Evolutionary conservation across 495 filamentous ascomycete genomes (phyloP).

Genomic region (Pyrenopolyporus hunteri): DNA sequence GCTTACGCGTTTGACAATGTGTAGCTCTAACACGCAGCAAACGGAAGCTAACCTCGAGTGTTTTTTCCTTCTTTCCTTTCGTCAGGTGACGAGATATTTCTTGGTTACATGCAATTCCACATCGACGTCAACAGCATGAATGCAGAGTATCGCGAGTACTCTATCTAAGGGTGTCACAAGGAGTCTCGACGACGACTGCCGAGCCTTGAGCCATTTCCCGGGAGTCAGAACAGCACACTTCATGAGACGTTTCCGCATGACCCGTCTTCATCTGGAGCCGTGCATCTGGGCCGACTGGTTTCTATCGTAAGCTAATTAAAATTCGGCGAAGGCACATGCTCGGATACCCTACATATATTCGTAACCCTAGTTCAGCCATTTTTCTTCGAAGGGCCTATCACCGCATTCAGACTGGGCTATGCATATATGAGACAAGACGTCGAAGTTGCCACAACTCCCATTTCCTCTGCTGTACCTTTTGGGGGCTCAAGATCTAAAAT

Average conservation of each 20-base stretch:
- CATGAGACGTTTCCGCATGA: slow-evolving; percentile 21
- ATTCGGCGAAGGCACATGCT: not conserved
- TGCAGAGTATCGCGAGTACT: not conserved
- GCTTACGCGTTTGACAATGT: slow-evolving; percentile 5
- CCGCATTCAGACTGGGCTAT: slow-evolving; percentile 14
- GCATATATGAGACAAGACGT: slow-evolving; percentile 14
- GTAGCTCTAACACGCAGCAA: slow-evolving; percentile 33
- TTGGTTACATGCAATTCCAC: not conserved
- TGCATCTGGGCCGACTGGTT: not conserved
- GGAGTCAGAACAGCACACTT: not conserved
- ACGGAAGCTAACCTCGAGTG: not conserved
- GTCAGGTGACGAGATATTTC: not conserved
- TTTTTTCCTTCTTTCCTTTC: not conserved
- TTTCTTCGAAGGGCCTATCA: slow-evolving; percentile 5
- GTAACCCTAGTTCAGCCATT: slow-evolving; percentile 7
- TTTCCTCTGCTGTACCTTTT: too few species aligned
- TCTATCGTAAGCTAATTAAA: slow-evolving; percentile 1
- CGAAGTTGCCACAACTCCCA: too few species aligned
- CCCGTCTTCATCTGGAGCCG: slow-evolving; percentile 14
- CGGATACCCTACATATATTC: not conserved
- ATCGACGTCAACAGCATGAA: too few species aligned
- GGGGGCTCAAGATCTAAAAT: slow-evolving; percentile 6
- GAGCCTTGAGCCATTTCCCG: slow-evolving; percentile 29
- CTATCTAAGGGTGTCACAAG: not conserved
- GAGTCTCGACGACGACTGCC: slow-evolving; percentile 6